Conservation (phyloP, 768 basidiomycete genomes). For the Mycena belliarum region DNA sequence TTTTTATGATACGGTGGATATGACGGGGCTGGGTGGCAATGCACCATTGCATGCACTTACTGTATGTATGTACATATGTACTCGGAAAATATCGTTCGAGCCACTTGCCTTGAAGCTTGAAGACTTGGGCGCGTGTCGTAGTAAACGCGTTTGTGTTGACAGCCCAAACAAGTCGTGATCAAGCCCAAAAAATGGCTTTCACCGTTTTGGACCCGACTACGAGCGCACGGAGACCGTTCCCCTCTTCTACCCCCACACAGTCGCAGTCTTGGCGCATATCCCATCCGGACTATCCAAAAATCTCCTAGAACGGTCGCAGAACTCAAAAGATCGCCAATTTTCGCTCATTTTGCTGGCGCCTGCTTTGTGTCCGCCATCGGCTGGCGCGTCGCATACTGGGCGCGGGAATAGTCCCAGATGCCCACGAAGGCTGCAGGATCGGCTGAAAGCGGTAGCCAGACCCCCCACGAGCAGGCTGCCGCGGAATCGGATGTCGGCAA, state of each 20-base stretch:
- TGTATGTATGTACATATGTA: no score
- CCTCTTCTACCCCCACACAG: neutral
- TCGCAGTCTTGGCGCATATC: neutral
- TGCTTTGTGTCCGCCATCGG: neutral
- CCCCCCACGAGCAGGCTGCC: conserved; percentile 1
- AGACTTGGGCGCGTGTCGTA: no score
- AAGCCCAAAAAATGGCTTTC: conserved; percentile 14
- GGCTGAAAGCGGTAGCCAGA: neutral
- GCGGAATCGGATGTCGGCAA: conserved; percentile 8
- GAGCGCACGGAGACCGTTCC: neutral
- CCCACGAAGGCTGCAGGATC: neutral
- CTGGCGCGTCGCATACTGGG: neutral
- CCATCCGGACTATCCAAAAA: conserved; percentile 52
- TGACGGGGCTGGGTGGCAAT: no score
- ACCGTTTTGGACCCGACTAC: conserved; percentile 16
- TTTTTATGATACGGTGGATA: neutral
- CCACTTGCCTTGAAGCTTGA: no score
- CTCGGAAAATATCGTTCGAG: no score
- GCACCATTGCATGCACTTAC: no score
- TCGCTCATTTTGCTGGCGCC: neutral
- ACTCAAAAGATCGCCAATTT: conserved; percentile 57
- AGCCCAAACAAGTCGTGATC: conserved; percentile 1
- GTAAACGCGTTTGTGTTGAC: conserved; percentile 9
- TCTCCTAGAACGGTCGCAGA: conserved; percentile 61
- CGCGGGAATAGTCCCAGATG: conserved; percentile 7